Evolutionary conservation across 2,329 filamentous ascomycete species (phyloP).

Genomic region (Diaporthe sp.): DNA sequence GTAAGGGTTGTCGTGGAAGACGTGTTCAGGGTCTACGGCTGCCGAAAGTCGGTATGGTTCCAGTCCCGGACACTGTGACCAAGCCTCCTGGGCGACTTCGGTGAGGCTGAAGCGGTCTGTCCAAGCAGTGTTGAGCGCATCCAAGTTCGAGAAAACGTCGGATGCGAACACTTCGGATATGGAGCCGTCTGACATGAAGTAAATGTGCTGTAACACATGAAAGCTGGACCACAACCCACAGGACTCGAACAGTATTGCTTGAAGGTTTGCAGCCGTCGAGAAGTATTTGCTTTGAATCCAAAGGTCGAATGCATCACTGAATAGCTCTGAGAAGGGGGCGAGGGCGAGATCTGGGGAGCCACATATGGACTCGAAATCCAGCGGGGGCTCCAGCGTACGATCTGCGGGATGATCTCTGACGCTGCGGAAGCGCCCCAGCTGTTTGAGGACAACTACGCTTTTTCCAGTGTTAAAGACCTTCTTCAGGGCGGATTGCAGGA

Average conservation of each 20-base stretch:
- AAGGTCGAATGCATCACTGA: constrained; percentile 77
- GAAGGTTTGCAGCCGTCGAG: constrained; percentile 76
- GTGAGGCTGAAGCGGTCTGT: constrained; percentile 86
- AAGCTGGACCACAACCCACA: constrained; percentile 78
- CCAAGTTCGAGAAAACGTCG: constrained; percentile 81
- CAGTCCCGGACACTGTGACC: constrained; percentile 62
- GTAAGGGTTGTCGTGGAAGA: constrained; percentile 54
- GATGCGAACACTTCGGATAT: constrained; percentile 75
- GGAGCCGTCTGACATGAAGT: constrained; percentile 82
- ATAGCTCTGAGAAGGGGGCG: constrained; percentile 80
- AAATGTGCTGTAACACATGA: constrained; percentile 77
- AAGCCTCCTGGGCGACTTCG: constrained; percentile 81
- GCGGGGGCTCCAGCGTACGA: constrained; percentile 53
- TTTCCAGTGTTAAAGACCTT: constrained; percentile 92
- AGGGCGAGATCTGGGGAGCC: constrained; percentile 59
- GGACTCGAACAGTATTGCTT: constrained; percentile 74
- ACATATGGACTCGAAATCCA: constrained; percentile 72
- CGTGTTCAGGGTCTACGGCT: constrained; percentile 58
- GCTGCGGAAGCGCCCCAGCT: constrained; percentile 69
- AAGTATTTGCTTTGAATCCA: constrained; percentile 84
- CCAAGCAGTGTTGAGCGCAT: constrained; percentile 73
- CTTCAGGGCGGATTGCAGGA: constrained; percentile 76
- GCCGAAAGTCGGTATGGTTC: constrained; percentile 75
- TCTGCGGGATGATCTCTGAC: constrained; percentile 29
- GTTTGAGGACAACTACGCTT: constrained; percentile 85